These are phyloP conservation scores for Neonectria coccinea DNA, from an alignment of 2,329 filamentous ascomycete species.

Conservation along the genomic window DNA sequence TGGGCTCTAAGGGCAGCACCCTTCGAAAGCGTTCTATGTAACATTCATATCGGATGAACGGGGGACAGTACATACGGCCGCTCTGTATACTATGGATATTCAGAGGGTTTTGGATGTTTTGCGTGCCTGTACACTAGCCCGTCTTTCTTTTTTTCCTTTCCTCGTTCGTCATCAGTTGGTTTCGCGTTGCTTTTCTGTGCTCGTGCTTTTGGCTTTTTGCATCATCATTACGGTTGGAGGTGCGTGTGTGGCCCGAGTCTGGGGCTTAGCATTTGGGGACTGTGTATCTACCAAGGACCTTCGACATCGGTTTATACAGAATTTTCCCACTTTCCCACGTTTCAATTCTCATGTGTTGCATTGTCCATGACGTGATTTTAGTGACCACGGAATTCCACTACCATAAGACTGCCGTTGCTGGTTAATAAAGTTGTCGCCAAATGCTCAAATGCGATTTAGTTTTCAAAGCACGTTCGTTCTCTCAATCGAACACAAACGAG, in stretches of 20 bases:
- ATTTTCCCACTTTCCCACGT: slow-evolving; percentile 13
- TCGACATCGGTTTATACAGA: slow-evolving; percentile 19
- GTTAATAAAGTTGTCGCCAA: background rate
- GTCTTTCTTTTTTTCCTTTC: slow-evolving; percentile 15
- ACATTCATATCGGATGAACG: slow-evolving; percentile 26
- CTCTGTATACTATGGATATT: slow-evolving; percentile 41
- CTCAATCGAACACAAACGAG: background rate
- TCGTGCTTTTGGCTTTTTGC: slow-evolving; percentile 16
- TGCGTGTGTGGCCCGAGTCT: slow-evolving; percentile 12
- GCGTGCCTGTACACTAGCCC: slow-evolving; percentile 41
- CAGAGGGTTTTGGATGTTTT: slow-evolving; percentile 42
- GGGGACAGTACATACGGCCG: slow-evolving; percentile 38
- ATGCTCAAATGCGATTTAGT: background rate
- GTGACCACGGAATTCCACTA: background rate
- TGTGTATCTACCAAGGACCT: slow-evolving; percentile 18
- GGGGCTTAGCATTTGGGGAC: slow-evolving; percentile 10
- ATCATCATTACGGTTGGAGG: slow-evolving; percentile 15
- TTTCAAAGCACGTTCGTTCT: no score
- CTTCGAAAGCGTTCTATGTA: slow-evolving; percentile 27
- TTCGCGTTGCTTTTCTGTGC: slow-evolving; percentile 21
- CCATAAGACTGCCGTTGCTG: background rate
- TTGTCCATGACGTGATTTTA: background rate
- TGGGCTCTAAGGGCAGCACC: slow-evolving; percentile 10
- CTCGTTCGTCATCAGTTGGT: slow-evolving; percentile 4
- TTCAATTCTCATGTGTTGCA: slow-evolving; percentile 17